Evolutionary conservation across 2,329 filamentous ascomycete species (phyloP).

Genomic region (Phoma sp.): DNA sequence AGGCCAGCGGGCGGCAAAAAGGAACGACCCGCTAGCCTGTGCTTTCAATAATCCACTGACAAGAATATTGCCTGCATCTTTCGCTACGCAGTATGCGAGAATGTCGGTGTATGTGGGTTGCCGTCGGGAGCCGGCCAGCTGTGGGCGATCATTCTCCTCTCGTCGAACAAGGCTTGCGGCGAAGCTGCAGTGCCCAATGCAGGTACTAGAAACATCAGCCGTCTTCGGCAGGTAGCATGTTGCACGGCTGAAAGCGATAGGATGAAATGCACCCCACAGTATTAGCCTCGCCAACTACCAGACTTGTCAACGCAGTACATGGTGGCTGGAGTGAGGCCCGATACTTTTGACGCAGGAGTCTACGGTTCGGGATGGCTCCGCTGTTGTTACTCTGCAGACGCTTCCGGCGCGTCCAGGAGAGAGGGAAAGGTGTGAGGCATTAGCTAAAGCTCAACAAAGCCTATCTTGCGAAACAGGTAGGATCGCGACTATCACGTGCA

Average conservation of each 20-base stretch:
- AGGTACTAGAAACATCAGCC: slow-evolving; percentile 16
- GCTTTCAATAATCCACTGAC: slow-evolving; percentile 2
- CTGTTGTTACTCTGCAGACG: not conserved
- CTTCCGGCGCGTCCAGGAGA: not conserved
- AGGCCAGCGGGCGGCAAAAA: not conserved
- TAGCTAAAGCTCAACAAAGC: no score
- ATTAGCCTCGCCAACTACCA: not conserved
- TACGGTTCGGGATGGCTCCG: not conserved
- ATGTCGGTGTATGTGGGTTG: not conserved
- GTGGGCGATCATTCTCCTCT: not conserved
- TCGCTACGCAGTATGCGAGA: not conserved
- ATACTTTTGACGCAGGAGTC: not conserved
- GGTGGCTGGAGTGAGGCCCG: not conserved
- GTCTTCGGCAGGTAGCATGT: not conserved
- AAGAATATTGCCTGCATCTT: not conserved
- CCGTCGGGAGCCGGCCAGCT: not conserved
- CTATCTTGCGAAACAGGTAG: no score
- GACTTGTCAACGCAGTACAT: not conserved
- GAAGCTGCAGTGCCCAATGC: slow-evolving; percentile 12
- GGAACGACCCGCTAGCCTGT: not conserved
- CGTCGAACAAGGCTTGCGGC: not conserved
- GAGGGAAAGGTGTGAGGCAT: not conserved
- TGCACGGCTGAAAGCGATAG: slow-evolving; percentile 7
- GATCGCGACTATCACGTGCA: no score
- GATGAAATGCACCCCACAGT: slow-evolving; percentile 5